Percentiles rank a stretch among this genome's conserved stretches.
phyloP scores from a whole-genome alignment of 2,329 filamentous ascomycete genomes.

The Pseudopyricularia cyperi region DNA sequence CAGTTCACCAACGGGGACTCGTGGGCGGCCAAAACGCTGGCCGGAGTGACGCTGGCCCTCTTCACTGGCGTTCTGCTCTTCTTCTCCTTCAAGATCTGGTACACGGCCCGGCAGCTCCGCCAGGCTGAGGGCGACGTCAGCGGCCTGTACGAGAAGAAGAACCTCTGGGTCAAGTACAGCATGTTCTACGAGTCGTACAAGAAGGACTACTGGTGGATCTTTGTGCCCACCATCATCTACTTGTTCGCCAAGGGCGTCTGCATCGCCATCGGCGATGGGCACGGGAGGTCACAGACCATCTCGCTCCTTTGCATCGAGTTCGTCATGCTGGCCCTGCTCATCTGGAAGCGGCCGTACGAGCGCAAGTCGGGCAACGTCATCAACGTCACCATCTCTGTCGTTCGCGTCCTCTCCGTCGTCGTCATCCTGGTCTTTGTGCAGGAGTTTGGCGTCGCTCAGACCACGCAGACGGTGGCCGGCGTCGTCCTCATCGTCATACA shows the following conservation, averaged over 20 bases:
- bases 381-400: constrained; percentile 82
- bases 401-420: constrained; percentile 75
- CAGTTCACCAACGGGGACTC: constrained; percentile 92
- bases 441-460: constrained; percentile 77
- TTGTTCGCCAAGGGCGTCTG: constrained; percentile 81
- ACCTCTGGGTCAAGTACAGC: constrained; percentile 88
- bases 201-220: constrained; percentile 93
- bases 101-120: constrained; percentile 61
- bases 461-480: constrained; percentile 86
- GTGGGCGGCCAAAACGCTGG: constrained; percentile 78
- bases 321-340: constrained; percentile 62
- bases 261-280: constrained; percentile 72
- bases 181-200: constrained; percentile 96
- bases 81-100: constrained; percentile 76
- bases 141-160: constrained; percentile 75
- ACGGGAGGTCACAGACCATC: constrained; percentile 69
- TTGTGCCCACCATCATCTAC: constrained; percentile 80
- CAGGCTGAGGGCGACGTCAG: constrained; percentile 58
- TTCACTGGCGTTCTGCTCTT: constrained; percentile 75
- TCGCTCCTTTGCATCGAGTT: constrained; percentile 72
- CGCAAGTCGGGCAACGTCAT: constrained; percentile 81
- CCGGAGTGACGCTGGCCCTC: constrained; percentile 63
- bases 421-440: constrained; percentile 92
- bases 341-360: constrained; percentile 80
- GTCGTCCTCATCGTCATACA: constrained; percentile 91